Evolutionary conservation across 2,329 filamentous ascomycete genomes (phyloP).

Genomic region (Didymosphaeria variabile): DNA sequence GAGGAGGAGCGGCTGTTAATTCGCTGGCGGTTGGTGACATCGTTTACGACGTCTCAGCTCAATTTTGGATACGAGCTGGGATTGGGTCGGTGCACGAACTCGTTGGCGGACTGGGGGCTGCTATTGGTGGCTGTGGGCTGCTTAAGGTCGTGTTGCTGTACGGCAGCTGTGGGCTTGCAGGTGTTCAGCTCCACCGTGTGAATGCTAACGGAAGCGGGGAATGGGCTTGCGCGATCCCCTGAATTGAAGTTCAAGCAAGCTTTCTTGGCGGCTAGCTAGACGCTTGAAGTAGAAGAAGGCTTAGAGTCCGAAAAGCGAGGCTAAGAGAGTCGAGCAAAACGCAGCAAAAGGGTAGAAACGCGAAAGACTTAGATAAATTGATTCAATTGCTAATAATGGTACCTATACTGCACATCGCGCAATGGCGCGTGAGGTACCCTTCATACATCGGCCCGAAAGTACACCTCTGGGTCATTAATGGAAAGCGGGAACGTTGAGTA

Average conservation of each 20-base stretch:
- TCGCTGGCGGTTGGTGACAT: neutral
- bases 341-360: neutral
- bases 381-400: neutral
- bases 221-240: too few species aligned
- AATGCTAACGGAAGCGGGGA: too few species aligned
- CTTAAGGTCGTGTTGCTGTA: neutral
- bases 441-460: neutral
- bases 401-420: neutral
- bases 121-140: neutral
- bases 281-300: neutral
- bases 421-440: neutral
- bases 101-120: neutral
- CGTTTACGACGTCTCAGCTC: neutral
- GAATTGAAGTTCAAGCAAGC: neutral
- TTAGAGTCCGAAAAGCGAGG: neutral
- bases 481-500: neutral
- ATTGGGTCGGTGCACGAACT: neutral
- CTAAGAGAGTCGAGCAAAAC: too few species aligned
- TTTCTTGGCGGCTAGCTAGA: neutral
- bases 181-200: too few species aligned
- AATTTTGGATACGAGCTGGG: conserved; percentile 2
- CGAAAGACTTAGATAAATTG: neutral
- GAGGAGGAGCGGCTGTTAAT: neutral
- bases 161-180: neutral
- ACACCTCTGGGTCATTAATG: neutral